phyloP scores from a whole-genome alignment of 2,329 filamentous ascomycete genomes.

The Beauveria sp. region DNA sequence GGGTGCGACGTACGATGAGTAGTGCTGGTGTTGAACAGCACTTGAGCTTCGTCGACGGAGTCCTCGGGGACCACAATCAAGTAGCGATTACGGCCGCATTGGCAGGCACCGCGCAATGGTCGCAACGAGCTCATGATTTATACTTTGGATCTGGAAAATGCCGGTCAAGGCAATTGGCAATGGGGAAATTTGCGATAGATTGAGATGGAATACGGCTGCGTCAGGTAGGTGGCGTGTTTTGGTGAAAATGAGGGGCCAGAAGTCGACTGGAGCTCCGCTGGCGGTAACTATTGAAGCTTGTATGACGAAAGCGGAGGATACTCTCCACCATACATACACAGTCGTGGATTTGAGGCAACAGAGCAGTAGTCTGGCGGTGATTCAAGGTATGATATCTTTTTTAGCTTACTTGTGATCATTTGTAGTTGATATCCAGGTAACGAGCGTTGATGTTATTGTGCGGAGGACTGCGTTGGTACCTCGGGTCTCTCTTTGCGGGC shows the following conservation, averaged over 20 bases:
- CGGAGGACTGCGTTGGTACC: too few relatives aligned
- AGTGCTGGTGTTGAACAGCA: conserved; percentile 67
- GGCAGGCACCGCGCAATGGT: conserved; percentile 67
- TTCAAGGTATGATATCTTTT: too few relatives aligned
- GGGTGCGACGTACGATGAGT: conserved; percentile 57
- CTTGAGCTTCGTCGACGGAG: conserved; percentile 45
- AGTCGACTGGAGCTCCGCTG: neutral
- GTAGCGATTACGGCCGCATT: conserved; percentile 81
- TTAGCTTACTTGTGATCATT: too few relatives aligned
- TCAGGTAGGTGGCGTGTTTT: neutral
- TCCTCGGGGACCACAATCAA: conserved; percentile 59
- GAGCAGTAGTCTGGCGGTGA: too few relatives aligned
- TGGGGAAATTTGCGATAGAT: neutral
- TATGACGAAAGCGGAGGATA: conserved; percentile 4
- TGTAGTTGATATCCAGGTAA: too few relatives aligned
- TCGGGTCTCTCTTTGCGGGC: too few relatives aligned
- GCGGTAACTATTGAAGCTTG: neutral
- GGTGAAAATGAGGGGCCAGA: conserved; percentile 6
- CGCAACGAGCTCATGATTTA: conserved; percentile 37
- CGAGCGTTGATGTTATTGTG: too few relatives aligned
- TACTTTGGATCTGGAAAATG: neutral
- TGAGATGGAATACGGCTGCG: neutral
- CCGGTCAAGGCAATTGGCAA: neutral
- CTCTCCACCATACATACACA: neutral
- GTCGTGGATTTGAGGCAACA: neutral